Base-by-base conservation (phyloP, 441 rosid species). In the Iberis amara region DNA sequence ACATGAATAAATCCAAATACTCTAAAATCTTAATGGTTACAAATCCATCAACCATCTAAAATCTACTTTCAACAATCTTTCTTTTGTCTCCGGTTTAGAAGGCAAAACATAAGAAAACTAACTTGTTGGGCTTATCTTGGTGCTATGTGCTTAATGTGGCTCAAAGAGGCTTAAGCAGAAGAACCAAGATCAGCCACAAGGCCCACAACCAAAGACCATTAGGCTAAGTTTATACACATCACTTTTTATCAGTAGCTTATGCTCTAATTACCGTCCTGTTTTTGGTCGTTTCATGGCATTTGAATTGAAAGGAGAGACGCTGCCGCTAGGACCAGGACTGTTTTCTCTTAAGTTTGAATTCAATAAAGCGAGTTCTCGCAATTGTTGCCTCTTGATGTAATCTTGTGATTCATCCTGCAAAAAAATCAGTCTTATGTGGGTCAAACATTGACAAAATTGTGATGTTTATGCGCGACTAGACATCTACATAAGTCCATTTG, bases 211-310 rank as follows among this genome's bases (percentile, higher is more conserved):
- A 18, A 41, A 48, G 37, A 61, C 58, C 38, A 60, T 24, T 60
- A 59, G 61, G 31, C 57, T 3, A 18, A 33, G 38, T 33, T 51
- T 38, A 53, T 30, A 11, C 11, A 31, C 35, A 31, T 4, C 3
- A 31, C 35, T 31, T 52, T 51, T 37, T 52, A 51, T 18, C 11
- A 18, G 4, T 37, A 24, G 11, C 31, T 9, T 28, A 10, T 7
- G 33, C 38, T 47, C 59, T 40, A 2, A n/a, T 40, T 12, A 89
- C 70, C 87, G 80, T 30, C 90, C 94, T 4, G 90, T 86, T 68
- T 89, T 89, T 0, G 92, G 90, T 8, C 97, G 95, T 73, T 89
- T 89, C 86, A 88, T 85, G 48, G 95, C 82, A 33, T 86, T 82
- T 11, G 95, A 78, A 62, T 80, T 89, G 83, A 89, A 89, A 5